Evolutionary conservation across 768 basidiomycete species (phyloP).

Genomic region (Phallus indusiatus): DNA sequence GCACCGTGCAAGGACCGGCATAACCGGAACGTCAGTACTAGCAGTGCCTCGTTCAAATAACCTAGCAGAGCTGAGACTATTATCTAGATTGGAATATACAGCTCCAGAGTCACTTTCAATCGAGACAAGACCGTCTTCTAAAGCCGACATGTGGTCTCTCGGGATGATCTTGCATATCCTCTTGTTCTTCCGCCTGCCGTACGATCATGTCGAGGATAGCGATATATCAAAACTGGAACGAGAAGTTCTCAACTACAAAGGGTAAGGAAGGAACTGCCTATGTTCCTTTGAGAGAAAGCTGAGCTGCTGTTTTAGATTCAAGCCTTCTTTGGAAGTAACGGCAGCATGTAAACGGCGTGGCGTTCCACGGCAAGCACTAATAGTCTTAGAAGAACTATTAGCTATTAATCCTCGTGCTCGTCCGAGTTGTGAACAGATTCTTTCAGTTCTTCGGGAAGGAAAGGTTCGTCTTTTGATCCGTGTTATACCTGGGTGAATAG

Average conservation of each 20-base stretch:
- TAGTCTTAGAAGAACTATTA: conserved; percentile 65
- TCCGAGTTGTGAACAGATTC: conserved; percentile 65
- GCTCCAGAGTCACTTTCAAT: conserved; percentile 81
- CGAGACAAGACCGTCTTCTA: conserved; percentile 63
- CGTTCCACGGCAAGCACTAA: conserved; percentile 59
- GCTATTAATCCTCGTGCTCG: conserved; percentile 50
- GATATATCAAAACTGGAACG: conserved; percentile 44
- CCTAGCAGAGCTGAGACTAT: not conserved
- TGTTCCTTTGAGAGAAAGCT: not conserved
- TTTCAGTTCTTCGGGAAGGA: conserved; percentile 58
- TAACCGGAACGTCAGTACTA: conserved; percentile 80
- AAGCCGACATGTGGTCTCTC: conserved; percentile 94
- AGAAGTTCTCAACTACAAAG: conserved; percentile 67
- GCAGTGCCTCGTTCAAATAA: conserved; percentile 5
- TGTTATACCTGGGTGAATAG: not conserved
- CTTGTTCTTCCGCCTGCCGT: conserved; percentile 84
- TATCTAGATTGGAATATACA: conserved; percentile 69
- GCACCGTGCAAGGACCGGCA: conserved; percentile 67
- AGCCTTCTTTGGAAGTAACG: conserved; percentile 39
- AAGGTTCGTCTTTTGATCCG: conserved; percentile 40
- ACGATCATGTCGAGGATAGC: conserved; percentile 59
- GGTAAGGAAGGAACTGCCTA: conserved; percentile 33
- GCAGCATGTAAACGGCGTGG: conserved; percentile 60
- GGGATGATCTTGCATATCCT: conserved; percentile 95
- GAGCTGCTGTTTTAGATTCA: conserved; percentile 30